Evolutionary conservation across 2,329 filamentous ascomycete species (phyloP), one percentile per base, ranked within the genome.

Genomic region (Nemania sp.): DNA sequence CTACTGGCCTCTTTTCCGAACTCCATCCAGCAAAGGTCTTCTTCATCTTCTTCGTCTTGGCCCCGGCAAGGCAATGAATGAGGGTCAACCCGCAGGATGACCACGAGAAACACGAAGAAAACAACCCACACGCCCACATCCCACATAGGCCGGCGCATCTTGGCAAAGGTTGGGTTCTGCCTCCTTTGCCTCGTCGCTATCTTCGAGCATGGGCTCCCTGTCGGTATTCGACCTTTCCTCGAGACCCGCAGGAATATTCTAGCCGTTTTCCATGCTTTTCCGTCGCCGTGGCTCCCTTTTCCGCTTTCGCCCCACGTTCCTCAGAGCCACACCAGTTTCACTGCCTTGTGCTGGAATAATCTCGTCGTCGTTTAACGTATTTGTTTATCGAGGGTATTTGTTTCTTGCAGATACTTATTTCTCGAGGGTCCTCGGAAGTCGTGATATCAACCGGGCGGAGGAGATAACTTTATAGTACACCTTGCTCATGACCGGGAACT

Each of bases 381-480:
- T n/a, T n/a, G n/a, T n/a, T n/a, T n/a, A 6, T 43, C 51, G 0
- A 58, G 2, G 13, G 35, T 42, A 29, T 51, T 62, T 15, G 51
- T 20, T 49, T 56, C 56, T 42, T 59, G 55, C n/a, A n/a, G 13
- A 25, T 42, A 29, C 55, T 62, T 15, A 47, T 20, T 49, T 56
- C 56, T 42, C 55, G 55, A 15, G 39, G 50, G 29, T 58, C 54
- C 18, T 54, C 37, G 13, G 56, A 62, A 12, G 48, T 51, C 2
- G 54, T 54, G 5, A 50, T 34, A 18, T 99, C 95, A 29, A 98
- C 94, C 2, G 99, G 83, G 74, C 97, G 97, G 60, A 98, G 85
- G 0, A n/a, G n/a, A n/a, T n/a, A n/a, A 92, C 95, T 21, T 94
- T 93, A 75, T 97, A 92, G 70, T 89, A 94, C 13, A 85, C 86